A percentile compares a stretch with the other conserved stretches of the same genome.
phyloP scores from a whole-genome alignment of 352 stramenopile genomes.

The Phytopythium litorale region DNA sequence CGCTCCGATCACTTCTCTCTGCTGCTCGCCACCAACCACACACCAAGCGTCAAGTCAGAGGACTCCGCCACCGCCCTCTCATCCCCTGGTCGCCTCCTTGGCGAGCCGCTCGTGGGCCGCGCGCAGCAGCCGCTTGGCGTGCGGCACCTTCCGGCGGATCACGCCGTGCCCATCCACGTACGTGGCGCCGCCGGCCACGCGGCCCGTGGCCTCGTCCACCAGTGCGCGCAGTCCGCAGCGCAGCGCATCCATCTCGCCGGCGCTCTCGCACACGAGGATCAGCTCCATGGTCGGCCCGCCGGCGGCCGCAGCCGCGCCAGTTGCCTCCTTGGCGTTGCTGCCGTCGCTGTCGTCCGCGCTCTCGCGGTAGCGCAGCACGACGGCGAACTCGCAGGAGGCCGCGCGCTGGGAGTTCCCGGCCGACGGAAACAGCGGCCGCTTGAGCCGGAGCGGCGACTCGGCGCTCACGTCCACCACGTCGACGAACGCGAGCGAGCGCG shows the following conservation, averaged over 20 bases:
- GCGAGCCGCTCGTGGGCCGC: slow-evolving; percentile 23
- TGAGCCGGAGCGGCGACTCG: slow-evolving; percentile 41
- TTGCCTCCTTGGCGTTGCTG: neutral
- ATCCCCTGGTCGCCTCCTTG: neutral
- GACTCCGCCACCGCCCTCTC: neutral
- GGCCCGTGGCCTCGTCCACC: slow-evolving; percentile 31
- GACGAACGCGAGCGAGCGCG: slow-evolving; percentile 43
- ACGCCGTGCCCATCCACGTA: slow-evolving; percentile 62
- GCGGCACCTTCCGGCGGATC: slow-evolving; percentile 57
- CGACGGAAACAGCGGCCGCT: slow-evolving; percentile 1
- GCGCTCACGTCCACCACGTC: slow-evolving; percentile 31
- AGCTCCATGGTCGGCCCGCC: slow-evolving; percentile 23
- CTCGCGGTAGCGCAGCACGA: slow-evolving; percentile 38
- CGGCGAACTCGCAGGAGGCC: slow-evolving; percentile 22
- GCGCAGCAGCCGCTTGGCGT: slow-evolving; percentile 58
- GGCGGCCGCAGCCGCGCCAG: neutral
- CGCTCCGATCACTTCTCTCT: too few species aligned
- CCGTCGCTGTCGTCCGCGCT: slow-evolving; percentile 4
- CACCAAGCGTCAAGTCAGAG: too few species aligned
- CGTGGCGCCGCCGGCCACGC: slow-evolving; percentile 38
- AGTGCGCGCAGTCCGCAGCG: slow-evolving; percentile 47
- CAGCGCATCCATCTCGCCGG: slow-evolving; percentile 54
- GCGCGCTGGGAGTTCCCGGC: neutral
- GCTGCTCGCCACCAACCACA: too few species aligned
- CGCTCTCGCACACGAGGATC: slow-evolving; percentile 60